Evolutionary conservation across 306 rosid species (phyloP), one percentile per base, ranked within the genome.

Genomic region (Delonix regia): DNA sequence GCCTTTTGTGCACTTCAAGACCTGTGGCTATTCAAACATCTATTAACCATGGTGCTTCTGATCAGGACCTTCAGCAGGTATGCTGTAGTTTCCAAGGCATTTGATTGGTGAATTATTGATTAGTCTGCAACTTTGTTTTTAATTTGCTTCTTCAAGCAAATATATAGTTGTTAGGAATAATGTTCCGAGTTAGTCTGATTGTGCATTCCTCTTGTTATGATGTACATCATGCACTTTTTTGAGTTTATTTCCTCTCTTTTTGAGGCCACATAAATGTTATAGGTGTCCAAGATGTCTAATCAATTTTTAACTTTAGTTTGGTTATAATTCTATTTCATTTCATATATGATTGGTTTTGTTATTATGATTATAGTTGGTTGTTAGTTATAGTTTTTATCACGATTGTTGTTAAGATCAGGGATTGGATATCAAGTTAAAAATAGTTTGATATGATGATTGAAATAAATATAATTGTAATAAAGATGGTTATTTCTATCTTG

Each of bases 51-150:
- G 87, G 92, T 88, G 97, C 91, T 67, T 86, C 97, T 28, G 99
- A 94, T 83, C 99, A 94, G 89, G 99, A 94, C 81, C 89, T 94
- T 80, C 99, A 94, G 71, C 99, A 94, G 97, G 99, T 94, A 76
- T 73, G 80, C 45, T 74, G 51, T 41, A 21, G 71, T 81, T 84
- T 62, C 65, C 3, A 24, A 41, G 44, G 65, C 61, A 63, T 70
- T 34, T 62, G 79, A 38, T 21, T 45, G 51, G 69, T 56, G 6
- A 36, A 18, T 48, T 67, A 53, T 81, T 76, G 73, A 33, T 72
- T 74, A 38, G 51, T 56, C 24, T 41, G 18, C 63, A 77, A 19
- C 74, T 56, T 76, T 61, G 11, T 72, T 62, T 59, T 11, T 49
- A 30, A 74, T 77, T 74, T 74, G 70, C 53, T 44, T 77, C 73